A percentile compares a stretch with the other conserved stretches of the same genome.
phyloP scores from a whole-genome alignment of 495 filamentous ascomycete genomes.

The Penicillium tannophilum region DNA sequence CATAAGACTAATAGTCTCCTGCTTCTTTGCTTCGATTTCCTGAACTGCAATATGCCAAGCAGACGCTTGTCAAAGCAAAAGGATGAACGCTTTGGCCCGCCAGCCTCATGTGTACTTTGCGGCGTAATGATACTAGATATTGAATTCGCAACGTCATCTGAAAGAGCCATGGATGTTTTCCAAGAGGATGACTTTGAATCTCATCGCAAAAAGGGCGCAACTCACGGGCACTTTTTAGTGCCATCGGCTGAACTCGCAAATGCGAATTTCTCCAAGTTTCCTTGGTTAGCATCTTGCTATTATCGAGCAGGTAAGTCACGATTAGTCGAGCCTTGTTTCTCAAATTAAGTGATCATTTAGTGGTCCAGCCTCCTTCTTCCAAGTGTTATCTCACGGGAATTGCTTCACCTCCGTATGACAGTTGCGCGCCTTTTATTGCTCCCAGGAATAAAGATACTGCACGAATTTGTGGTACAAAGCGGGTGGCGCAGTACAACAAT shows the following conservation, averaged over 20 bases:
- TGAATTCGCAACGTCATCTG: background rate
- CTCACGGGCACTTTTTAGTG: conserved; percentile 9
- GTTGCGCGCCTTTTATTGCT: background rate
- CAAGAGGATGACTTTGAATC: conserved; percentile 5
- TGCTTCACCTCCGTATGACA: background rate
- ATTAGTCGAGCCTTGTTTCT: background rate
- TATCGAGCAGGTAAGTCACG: conserved; percentile 6
- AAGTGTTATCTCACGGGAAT: conserved; percentile 10
- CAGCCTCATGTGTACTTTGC: conserved; percentile 8
- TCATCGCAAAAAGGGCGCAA: conserved; percentile 4
- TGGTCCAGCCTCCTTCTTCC: conserved; percentile 1
- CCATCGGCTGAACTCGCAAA: conserved; percentile 10
- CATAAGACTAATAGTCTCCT: no score
- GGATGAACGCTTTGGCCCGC: no score
- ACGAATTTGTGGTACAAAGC: conserved; percentile 2
- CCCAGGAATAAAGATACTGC: conserved; percentile 14
- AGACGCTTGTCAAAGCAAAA: no score
- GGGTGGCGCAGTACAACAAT: conserved; percentile 3
- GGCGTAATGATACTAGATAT: background rate
- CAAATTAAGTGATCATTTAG: conserved; percentile 9
- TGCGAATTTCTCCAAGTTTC: conserved; percentile 8
- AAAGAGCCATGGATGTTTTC: background rate
- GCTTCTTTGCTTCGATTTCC: no score
- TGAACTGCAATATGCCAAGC: no score
- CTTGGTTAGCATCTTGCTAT: conserved; percentile 15